Base-by-base conservation (phyloP, 1,139 yeast genomes). In the Yamadazyma pseudoaaseri region DNA sequence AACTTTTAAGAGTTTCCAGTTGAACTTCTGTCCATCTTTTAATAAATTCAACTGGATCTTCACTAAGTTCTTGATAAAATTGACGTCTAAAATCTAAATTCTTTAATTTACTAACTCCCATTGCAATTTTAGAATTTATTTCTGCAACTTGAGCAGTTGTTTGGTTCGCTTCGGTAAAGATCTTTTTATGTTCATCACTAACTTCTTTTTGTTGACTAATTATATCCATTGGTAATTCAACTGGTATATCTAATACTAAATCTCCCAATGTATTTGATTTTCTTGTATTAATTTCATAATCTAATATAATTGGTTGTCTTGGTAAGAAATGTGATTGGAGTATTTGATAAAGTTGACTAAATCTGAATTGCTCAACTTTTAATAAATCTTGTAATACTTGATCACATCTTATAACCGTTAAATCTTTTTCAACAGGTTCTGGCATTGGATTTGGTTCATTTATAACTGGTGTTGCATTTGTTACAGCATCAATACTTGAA, bases 181-280 rank as follows among this genome's bases (percentile, higher is more conserved):
- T 60, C 11, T 47, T 40, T 42, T 69, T 70, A 44, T 68, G 66
- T 26, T 58, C 55, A 29, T 67, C 70, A 20, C 65, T 52, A 10
- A 66, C 52, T 36, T 65, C 73, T 36, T 58, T 56, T 47, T 70
- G 74, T 16, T 58, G 49, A 37, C 52, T 52, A 20, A 60, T 51
- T 43, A 76, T 63, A 38, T 70, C 66, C 23, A 74, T 63, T 15
- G 77, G 73, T 24, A 80, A 65, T 35, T 77, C 80, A 31, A 81
- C 77, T 2, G 80, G 79, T 33, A 92, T 70, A 55, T 94, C 98
- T 41, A 84, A 68, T 10, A 85, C 82, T 5, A 76, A 63, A 27
- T 86, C 96, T 13, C 97, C 96, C 43, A 86, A 67, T 2, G 95
- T 86, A 6, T 86, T 72, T 26, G 87, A 85, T 43, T 74, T 77